Base-by-base conservation (phyloP, 352 stramenopile genomes). In the Phytophthora quininea region DNA sequence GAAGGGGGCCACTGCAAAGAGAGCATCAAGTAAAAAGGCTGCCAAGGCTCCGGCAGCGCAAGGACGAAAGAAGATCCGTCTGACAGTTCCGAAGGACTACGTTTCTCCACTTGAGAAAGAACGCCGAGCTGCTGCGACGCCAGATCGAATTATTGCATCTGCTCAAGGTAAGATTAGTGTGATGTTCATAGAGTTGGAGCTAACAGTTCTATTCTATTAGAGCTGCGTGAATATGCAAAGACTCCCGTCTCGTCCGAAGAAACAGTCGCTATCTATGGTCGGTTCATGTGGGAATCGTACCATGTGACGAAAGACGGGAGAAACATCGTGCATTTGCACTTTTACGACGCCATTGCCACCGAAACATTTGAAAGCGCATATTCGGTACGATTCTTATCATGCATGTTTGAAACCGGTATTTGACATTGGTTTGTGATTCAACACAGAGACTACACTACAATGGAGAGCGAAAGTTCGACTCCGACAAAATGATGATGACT, bases 261-360 rank as follows among this genome's bases (percentile, higher is more conserved):
- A 29, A 10, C 4, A 32, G 49, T 46, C 4, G 10, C 31, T 12
- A 55, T 55, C 12, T 55, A 45, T 27, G 49, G 49, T 11, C 31
- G 30, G 2, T 55, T 55, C n/a, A 14, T 55, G 10, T 55, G 49
- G 49, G 32, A 37, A 5, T 55, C 49, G 10, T 55, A 55, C 49
- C 49, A 55, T n/a, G 49, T 55, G 14, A 55, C 49, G 2, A 55
- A 32, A 15, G 10, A 43, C 7, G 49, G 49, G 12, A 8, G 49
- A 42, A 29, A 55, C 12, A 55, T 55, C 31, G 33, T 55, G 6
- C 49, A 55, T 15, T 14, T 55, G 32, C 49, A 46, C 15, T 29
- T 55, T 6, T 55, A 45, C 31, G 49, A 55, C n/a, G 32, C 35
- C 32, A 10, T 30, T 55, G 49, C 6, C 35, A 11, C 6, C 6